Evolutionary conservation across 108 stramenopile species (phyloP), one percentile per base, ranked within the genome.

Genomic region (Nitzschia sp.): DNA sequence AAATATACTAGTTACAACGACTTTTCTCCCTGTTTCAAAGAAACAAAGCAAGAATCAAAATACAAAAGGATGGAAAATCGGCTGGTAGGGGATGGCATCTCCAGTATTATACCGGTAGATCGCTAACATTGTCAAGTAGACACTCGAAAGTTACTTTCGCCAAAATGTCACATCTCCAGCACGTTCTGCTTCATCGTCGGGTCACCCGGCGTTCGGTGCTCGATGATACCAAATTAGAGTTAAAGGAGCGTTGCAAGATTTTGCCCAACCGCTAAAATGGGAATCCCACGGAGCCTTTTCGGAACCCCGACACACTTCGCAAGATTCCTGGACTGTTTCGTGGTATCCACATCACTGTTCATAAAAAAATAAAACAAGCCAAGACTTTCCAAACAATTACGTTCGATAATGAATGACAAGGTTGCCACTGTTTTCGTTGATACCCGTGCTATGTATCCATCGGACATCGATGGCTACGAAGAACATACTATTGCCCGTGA

Each of bases 401-500:
- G 4, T 50, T n/a, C 21, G 16, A 50, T 21, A 11, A 64, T 64
- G 63, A 52, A 64, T 30, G 33, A 64, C 26, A 13, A 65, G 13
- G 19, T 66, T 19, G 64, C 34, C 48, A 63, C 65, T 28, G 71
- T 72, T 9, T 25, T 54, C 17, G 65, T 72, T 22, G 71, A 66
- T 27, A 66, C 65, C 25, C 44, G 63, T 55, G 65, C 33, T 27
- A 66, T 56, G 66, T 36, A 23, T 8, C 25, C 66, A 9, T 56
- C 53, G 19, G 32, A 54, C 17, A 68, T 68, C 31, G 53, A 54
- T 54, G 66, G 66, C 5, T 68, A 68, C 22, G 36, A 55, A 5
- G 66, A 68, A 45, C 54, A 56, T 27, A 36, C 8, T 13, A 55
- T 47, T 23, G 44, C n/a, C 34, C 25, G 56, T 5, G 31, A 56